These are phyloP conservation scores for Aspergillus ochraceoroseus DNA, from an alignment of 2,329 filamentous ascomycete genomes.

Conservation along the genomic window DNA sequence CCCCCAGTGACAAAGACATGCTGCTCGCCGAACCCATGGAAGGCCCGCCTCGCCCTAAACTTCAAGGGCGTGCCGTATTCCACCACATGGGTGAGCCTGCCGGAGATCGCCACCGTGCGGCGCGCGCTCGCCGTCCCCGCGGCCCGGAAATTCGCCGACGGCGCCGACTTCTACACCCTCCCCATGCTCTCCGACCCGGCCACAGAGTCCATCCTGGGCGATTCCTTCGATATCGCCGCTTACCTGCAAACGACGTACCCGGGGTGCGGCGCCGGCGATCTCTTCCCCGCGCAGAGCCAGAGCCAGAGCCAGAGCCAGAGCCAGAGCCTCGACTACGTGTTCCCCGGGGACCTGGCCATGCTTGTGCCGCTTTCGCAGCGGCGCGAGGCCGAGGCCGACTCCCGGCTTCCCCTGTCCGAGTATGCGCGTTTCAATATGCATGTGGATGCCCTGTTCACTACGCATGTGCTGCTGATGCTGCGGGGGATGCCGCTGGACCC, in stretches of 20 bases:
- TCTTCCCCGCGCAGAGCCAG: slow-evolving; percentile 54
- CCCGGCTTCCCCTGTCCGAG: no score
- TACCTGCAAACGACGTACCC: slow-evolving; percentile 55
- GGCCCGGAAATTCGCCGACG: slow-evolving; percentile 53
- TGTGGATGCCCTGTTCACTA: slow-evolving; percentile 53
- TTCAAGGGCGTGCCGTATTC: slow-evolving; percentile 47
- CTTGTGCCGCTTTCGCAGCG: slow-evolving; percentile 41
- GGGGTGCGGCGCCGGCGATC: slow-evolving; percentile 39
- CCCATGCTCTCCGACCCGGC: slow-evolving; percentile 52
- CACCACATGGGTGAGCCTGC: slow-evolving; percentile 52
- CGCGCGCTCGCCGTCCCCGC: slow-evolving; percentile 45
- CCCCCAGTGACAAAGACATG: slow-evolving; percentile 29
- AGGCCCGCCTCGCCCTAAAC: slow-evolving; percentile 49
- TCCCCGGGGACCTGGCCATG: slow-evolving; percentile 25
- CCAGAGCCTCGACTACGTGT: slow-evolving; percentile 42
- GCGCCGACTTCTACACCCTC: slow-evolving; percentile 56
- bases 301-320: no score
- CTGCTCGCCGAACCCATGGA: slow-evolving; percentile 50
- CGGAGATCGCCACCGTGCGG: slow-evolving; percentile 50
- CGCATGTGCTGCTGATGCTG: slow-evolving; percentile 41
- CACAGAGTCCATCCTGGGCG: slow-evolving; percentile 48
- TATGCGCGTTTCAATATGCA: slow-evolving; percentile 52
- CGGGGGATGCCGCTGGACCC: slow-evolving; percentile 51
- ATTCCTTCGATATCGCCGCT: slow-evolving; percentile 62
- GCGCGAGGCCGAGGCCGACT: slow-evolving; percentile 23